Conservation (phyloP, 208 protist genomes). For the Novymonas esmeraldas region DNA sequence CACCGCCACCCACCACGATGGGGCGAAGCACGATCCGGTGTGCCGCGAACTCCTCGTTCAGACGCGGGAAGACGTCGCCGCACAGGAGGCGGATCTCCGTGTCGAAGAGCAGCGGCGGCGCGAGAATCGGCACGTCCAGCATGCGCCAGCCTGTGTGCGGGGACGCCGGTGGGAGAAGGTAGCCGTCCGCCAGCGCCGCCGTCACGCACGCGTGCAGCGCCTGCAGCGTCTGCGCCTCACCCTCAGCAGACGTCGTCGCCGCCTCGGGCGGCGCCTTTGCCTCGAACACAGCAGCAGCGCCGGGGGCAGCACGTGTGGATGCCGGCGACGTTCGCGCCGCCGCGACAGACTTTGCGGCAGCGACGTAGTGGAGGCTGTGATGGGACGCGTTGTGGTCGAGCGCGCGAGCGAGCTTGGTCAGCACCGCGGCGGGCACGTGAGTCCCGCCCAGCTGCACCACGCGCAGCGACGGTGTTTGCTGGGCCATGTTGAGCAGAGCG, state of each 20-base stretch:
- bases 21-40: slow-evolving; percentile 47
- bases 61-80: slow-evolving; percentile 56
- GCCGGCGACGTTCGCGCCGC: background rate
- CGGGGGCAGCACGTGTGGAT: background rate
- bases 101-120: slow-evolving; percentile 77
- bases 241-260: background rate
- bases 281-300: background rate
- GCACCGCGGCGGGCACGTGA: slow-evolving; percentile 59
- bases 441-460: slow-evolving; percentile 56
- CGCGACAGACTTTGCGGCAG: background rate
- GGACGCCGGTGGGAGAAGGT: slow-evolving; percentile 36
- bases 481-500: slow-evolving; percentile 66
- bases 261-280: background rate
- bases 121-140: slow-evolving; percentile 79
- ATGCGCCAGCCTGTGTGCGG: slow-evolving; percentile 68
- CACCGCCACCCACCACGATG: slow-evolving; percentile 35
- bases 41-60: slow-evolving; percentile 65
- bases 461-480: slow-evolving; percentile 41
- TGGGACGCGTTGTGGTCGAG: slow-evolving; percentile 45
- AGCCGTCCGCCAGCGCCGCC: slow-evolving; percentile 13
- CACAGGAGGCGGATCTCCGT: slow-evolving; percentile 67
- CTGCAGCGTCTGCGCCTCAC: slow-evolving; percentile 2
- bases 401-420: slow-evolving; percentile 48
- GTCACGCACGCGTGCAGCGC: slow-evolving; percentile 15
- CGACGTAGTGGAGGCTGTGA: background rate